Evolutionary conservation across 1,284 basidiomycete species (phyloP).

Genomic region (Fomitopsis palustris): DNA sequence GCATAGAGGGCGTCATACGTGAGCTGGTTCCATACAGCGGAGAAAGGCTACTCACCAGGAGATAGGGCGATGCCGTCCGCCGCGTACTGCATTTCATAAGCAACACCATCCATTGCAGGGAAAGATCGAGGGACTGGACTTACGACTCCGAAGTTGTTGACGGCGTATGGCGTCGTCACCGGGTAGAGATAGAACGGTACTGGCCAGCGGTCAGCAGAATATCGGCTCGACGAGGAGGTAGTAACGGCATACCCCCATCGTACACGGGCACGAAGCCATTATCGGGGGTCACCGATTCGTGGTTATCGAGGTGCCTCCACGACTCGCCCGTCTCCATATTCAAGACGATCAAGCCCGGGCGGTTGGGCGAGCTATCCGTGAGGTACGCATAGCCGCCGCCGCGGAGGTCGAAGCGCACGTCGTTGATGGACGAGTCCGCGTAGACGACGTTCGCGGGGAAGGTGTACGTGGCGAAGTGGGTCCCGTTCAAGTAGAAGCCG

Average conservation of each 20-base stretch:
- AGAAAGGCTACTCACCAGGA: constrained; percentile 3
- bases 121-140: neutral
- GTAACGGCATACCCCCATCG: constrained; percentile 15
- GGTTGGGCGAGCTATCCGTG: constrained; percentile 23
- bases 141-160: constrained; percentile 13
- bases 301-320: constrained; percentile 27
- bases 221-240: neutral
- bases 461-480: constrained; percentile 24
- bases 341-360: constrained; percentile 25
- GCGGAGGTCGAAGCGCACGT: constrained; percentile 28
- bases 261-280: constrained; percentile 23
- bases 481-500: constrained; percentile 26
- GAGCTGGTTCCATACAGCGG: too few relatives aligned
- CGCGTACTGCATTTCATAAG: constrained; percentile 7
- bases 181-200: constrained; percentile 11
- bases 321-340: constrained; percentile 28
- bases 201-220: neutral
- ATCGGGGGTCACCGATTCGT: constrained; percentile 15
- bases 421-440: constrained; percentile 27
- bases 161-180: constrained; percentile 12
- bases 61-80: constrained; percentile 17
- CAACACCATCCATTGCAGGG: neutral
- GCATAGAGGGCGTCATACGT: neutral
- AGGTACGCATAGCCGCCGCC: constrained; percentile 29
- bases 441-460: constrained; percentile 25